phyloP scores from a whole-genome alignment of 2,329 filamentous ascomycete genomes.

The Penicillium sp. region DNA sequence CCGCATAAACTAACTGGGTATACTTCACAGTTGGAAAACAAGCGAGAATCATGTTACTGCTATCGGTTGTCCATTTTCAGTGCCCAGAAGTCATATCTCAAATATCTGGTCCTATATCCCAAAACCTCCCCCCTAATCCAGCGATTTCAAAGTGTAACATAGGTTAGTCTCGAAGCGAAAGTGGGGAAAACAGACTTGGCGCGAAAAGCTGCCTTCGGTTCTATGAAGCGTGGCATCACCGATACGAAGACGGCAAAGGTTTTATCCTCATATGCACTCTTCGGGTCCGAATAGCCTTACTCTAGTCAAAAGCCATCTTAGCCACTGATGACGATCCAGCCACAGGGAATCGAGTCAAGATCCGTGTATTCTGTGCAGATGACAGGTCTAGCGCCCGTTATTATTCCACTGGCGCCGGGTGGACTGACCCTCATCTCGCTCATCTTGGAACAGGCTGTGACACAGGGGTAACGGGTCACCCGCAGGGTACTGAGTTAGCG shows the following conservation, averaged over 20 bases:
- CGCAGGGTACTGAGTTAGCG: constrained; percentile 3
- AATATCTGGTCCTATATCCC: not conserved
- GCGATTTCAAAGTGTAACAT: not conserved
- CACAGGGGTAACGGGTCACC: constrained; percentile 10
- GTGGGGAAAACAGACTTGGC: not conserved
- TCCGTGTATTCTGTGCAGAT: constrained; percentile 8
- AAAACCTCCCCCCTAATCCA: not conserved
- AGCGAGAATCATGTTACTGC: not conserved
- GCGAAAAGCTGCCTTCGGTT: too few relatives aligned
- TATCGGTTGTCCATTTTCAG: not conserved
- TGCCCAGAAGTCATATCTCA: not conserved
- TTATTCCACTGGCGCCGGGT: constrained; percentile 14
- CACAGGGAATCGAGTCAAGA: constrained; percentile 4
- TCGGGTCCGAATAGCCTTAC: not conserved
- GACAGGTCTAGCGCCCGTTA: constrained; percentile 5
- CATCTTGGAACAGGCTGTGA: not conserved
- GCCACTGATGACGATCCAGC: constrained; percentile 12
- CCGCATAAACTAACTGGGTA: not conserved
- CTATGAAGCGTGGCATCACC: not conserved
- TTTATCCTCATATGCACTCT: not conserved
- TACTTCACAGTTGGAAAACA: not conserved
- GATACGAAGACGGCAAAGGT: not conserved
- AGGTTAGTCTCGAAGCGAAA: too few relatives aligned
- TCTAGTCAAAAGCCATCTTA: not conserved
- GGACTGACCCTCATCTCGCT: constrained; percentile 10